Evolutionary conservation across 2,329 filamentous ascomycete species (phyloP), one percentile per base, ranked within the genome.

Genomic region (Pochonia chlamydosporia): DNA sequence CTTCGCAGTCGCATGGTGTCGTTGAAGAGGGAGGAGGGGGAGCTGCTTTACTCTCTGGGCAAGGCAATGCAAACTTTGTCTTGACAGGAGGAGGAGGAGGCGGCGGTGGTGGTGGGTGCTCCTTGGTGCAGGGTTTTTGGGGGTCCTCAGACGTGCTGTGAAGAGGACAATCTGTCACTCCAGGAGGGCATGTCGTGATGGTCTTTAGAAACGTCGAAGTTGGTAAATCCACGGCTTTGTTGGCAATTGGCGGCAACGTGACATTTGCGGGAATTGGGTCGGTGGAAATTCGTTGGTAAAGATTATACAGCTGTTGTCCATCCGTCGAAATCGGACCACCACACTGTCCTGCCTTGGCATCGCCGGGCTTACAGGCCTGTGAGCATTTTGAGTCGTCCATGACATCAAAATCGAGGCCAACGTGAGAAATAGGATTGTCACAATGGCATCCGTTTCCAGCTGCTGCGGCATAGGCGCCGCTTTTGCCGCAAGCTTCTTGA

Each of bases 361-460:
- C 52, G 2, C 37, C 54, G 1, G 46, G 24, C 3, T 50, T 41
- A n/a, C 62, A 63, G 2, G 43, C 44, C 3, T 36, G 16, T 8
- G 36, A 43, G 46, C 62, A 65, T 23, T 47, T 46, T 2, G 42
- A 18, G 6, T 58, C 54, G 7, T 58, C 54, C 5, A 61, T 46
- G 1, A 53, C 13, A 5, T 49, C 49, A 41, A 46, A 54, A 2
- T 48, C 45, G 4, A 48, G 41, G 13, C 41, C 35, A n/a, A 23
- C 33, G 4, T 40, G 40, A 11, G 45, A 21, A 4, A 8, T 11
- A 0, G 52, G 37, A 4, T 54, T 48, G 13, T 55, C 44, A 50
- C 60, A 62, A 47, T 50, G 47, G 43, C 61, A 64, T 10, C 45
- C 49, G 5, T 42, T 47, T 2, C 56, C 54, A 3, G 63, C 43